Evolutionary conservation across 495 filamentous ascomycete species (phyloP), one percentile per base, ranked within the genome.

Genomic region (Lasiosphaeriaceae sp.): DNA sequence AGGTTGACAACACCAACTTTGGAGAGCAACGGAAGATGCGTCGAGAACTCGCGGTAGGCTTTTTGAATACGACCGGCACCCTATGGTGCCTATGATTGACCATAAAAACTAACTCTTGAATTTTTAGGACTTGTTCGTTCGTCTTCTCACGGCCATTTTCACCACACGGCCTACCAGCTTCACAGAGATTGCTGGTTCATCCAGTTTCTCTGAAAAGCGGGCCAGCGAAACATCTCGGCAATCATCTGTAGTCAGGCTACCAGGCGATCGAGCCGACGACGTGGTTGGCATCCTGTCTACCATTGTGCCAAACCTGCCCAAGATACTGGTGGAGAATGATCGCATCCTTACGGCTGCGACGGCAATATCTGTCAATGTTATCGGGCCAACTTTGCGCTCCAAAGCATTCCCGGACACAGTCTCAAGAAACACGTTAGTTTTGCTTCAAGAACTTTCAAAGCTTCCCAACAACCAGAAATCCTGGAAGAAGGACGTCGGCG

Each of bases 1-100:
- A 99, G 73, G 83, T 96, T 43, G 90, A 97, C 66, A 96, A 97
- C 65, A 99, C 94, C 11, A 97, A 90, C 60, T 97, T 97, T 72
- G 94, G 94, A 22, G 94, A 97, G 71, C 90, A 97, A 73, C 83
- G 88, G 39, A 91, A 86, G 64, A 96, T 97, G 93, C 81, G 94
- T 60, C 85, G 87, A 67, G 94, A 99, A 43, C 77, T 99, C 14
- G 90, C 88, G 24, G 92, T 96, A 81, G 64, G 89, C 80, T 24
- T 58, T 21, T 44, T 47, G 20, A 41, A 26, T 52, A 22, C 37
- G 43, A 47, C 19, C 48, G 39, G 5, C 39, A 43, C n/a, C 8
- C 5, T 17, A 14, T 16, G 4, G 14, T n/a, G 14, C 39, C 12
- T 14, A 11, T 43, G 12, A 43, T 37, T 8, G 8, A 2, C 14